Evolutionary conservation across 768 basidiomycete genomes (phyloP), one percentile per base, ranked within the genome.

Genomic region (Panaeolus papilionaceus): DNA sequence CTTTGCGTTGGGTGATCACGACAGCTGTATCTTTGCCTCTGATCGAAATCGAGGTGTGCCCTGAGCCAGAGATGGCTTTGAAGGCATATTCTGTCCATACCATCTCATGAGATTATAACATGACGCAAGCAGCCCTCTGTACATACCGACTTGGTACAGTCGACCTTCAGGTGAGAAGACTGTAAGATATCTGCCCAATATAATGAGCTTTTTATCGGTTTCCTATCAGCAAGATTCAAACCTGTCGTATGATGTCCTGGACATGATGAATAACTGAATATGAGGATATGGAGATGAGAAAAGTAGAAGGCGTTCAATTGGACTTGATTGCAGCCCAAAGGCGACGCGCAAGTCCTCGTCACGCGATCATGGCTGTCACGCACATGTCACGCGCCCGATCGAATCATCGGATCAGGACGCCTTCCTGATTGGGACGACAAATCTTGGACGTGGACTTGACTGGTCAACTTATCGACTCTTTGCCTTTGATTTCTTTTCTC

Each of bases 141-240:
- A 38, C 92, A 73, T 74, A 94, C 95, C 98, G 77, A 99, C 97
- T 96, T 99, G 98, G 77, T 99, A 99, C 67, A 99, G 82, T 66
- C 97, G 89, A 45, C 98, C 98, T 82, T 99, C 95, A 2, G 96
- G 96, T 2, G 95, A 98, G 84, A 98, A 98, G 71, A 98, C 94
- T 33, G 97, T 98, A 54, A 99, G 89, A 80, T 94, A 98, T 85
- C 94, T 92, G 67, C 6, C 3, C 54, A 38, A 8, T n/a, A n/a
- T 20, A 63, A 38, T 67, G 3, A 67, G 37, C 26, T 62, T n/a
- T 11, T 14, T 62, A 39, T 54, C 10, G 4, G 37, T 8, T 49
- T 2, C 20, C 2, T 44, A 18, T 54, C 63, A 20, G 11, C 23
- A 51, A 38, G 40, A 51, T 18, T 65, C 75, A 44, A 70, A 91